Base-by-base conservation (phyloP, 2,329 filamentous ascomycete genomes). In the Fusarium tanahbumbuense region DNA sequence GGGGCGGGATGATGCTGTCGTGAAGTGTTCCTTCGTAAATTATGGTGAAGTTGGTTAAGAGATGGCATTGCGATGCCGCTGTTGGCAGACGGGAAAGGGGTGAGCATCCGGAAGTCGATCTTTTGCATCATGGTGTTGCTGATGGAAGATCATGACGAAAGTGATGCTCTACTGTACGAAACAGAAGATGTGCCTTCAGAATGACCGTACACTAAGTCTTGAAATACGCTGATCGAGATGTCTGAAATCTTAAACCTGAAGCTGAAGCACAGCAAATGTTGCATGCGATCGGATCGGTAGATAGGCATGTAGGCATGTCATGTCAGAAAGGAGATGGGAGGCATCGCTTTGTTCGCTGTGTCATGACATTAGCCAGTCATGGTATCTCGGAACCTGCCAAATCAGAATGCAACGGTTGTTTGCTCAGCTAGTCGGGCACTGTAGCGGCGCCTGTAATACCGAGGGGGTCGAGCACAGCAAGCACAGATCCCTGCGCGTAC, bases 1-100 rank as follows among this genome's bases (percentile, higher is more conserved):
- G 67, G 56, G 56, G 53, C 67, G 56, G 62, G 67, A 70, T 70
- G 67, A 67, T 70, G 67, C 41, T 66, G 48, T 54, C 46, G 48
- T 55, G 63, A 67, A 62, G 63, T 47, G 15, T 34, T 45, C 34
- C 28, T 57, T 55, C 23, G 27, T 50, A 37, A 50, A 45, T 42
- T 30, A 45, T 55, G 37, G 34, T 58, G 54, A 50, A 57, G 27
- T 56, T 25, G 23, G 37, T 56, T 41, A 41, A 27, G 57, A 53
- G 41, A 63, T 54, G 52, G 41, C 25, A 47, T 16, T 22, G 47
- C 45, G 37, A 41, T 42, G 27, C 10, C 40, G 15, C 27, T 52
- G 53, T 52, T 55, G 56, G 49, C 11, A 52, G 40, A 16, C 30
- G 22, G 45, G 15, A 40, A 56, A 42, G 22, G 32, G 46, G 62